Evolutionary conservation across 306 rosid genomes (phyloP).

Genomic region (Canavalia ensiformis): DNA sequence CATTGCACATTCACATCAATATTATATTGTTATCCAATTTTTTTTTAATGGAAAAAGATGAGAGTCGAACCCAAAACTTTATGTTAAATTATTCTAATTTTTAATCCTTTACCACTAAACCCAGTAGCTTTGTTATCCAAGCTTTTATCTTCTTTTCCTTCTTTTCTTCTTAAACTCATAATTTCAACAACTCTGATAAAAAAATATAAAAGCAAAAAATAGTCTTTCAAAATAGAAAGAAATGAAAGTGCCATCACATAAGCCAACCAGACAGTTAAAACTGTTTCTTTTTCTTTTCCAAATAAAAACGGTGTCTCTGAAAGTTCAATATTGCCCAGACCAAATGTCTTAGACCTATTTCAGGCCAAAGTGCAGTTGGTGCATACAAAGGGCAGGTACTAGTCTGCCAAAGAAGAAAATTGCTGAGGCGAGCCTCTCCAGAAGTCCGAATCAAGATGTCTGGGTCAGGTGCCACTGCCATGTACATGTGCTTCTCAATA

Average conservation of each 20-base stretch:
- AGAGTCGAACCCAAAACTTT: too few species aligned
- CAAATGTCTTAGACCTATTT: constrained; percentile 73
- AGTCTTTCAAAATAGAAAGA: background rate
- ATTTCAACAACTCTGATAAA: background rate
- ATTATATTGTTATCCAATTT: background rate
- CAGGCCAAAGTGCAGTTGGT: constrained; percentile 84
- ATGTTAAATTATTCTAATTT: too few species aligned
- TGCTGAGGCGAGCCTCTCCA: constrained; percentile 78
- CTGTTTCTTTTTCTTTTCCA: constrained; percentile 69
- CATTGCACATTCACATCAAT: background rate
- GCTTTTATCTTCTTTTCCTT: background rate
- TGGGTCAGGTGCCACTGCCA: constrained; percentile 84
- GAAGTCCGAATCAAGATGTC: constrained; percentile 74
- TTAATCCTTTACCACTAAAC: too few species aligned
- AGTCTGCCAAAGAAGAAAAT: constrained; percentile 89
- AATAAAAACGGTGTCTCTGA: constrained; percentile 65
- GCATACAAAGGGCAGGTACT: constrained; percentile 68
- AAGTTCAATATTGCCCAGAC: constrained; percentile 72
- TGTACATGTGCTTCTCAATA: constrained; percentile 73
- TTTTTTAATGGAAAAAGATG: too few species aligned
- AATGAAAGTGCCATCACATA: background rate
- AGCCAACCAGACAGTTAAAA: constrained; percentile 22
- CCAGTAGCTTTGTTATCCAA: background rate
- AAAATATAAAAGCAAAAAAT: background rate
- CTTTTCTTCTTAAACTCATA: background rate